phyloP scores from a whole-genome alignment of 2,329 filamentous ascomycete genomes.

The Penicillium sp. region DNA sequence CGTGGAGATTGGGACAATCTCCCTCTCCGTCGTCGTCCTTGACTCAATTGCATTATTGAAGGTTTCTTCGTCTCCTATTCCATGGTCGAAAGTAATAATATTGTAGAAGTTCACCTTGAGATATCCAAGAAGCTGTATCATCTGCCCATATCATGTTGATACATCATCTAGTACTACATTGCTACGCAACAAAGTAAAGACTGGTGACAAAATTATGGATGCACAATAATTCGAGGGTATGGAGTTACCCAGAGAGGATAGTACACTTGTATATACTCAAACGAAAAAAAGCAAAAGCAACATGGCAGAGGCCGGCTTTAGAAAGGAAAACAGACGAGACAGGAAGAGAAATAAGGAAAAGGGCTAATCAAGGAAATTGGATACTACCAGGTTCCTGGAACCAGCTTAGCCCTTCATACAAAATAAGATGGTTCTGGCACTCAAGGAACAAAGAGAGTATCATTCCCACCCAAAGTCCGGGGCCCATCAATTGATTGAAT shows the following conservation, averaged over 20 bases:
- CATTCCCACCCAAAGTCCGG: neutral
- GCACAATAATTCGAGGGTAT: constrained; percentile 30
- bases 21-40: constrained; percentile 31
- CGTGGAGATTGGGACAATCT: constrained; percentile 33
- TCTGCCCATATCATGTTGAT: no score
- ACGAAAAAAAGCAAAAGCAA: constrained; percentile 18
- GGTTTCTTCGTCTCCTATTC: constrained; percentile 27
- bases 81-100: neutral
- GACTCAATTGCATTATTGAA: constrained; percentile 39
- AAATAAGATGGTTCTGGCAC: neutral
- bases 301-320: constrained; percentile 22
- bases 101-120: neutral
- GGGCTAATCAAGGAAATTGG: constrained; percentile 3
- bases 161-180: no score
- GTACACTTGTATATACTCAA: constrained; percentile 36
- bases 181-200: constrained; percentile 7
- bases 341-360: constrained; percentile 11
- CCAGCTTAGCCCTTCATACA: neutral
- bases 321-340: constrained; percentile 13
- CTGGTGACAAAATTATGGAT: no score
- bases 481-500: neutral
- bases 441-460: neutral
- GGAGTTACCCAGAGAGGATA: constrained; percentile 27
- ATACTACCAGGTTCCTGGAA: neutral
- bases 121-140: no score